phyloP scores from a whole-genome alignment of 139 green algal genomes.

The Eudorina sp. region DNA sequence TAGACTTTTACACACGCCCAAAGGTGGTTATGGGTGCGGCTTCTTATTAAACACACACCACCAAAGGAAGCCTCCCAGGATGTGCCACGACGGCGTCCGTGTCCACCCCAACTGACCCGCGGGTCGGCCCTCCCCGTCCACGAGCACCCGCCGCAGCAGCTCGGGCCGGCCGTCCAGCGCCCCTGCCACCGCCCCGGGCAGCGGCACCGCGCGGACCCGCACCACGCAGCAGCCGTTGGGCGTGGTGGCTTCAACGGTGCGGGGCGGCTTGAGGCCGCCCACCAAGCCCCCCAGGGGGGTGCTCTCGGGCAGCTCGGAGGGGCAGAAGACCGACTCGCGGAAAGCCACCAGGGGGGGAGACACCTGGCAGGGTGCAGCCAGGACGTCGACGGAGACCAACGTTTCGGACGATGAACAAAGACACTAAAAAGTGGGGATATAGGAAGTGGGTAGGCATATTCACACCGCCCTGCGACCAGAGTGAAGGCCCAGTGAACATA shows the following conservation, averaged over 20 bases:
- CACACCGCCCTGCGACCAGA: too few species aligned
- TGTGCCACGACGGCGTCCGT: too few species aligned
- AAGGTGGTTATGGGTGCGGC: too few species aligned
- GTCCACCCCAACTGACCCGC: too few species aligned
- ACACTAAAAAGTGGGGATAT: too few species aligned
- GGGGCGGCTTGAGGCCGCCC: not conserved
- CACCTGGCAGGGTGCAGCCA: constrained; percentile 74
- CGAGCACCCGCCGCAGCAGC: constrained; percentile 60
- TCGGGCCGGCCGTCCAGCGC: constrained; percentile 74
- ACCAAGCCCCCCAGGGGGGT: constrained; percentile 30
- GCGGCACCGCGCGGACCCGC: constrained; percentile 77
- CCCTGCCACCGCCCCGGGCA: constrained; percentile 66
- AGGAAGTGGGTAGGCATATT: too few species aligned
- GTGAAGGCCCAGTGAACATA: too few species aligned
- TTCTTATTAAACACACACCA: too few species aligned
- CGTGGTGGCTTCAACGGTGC: constrained; percentile 84
- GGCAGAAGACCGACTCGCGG: constrained; percentile 82
- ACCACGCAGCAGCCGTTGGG: constrained; percentile 79
- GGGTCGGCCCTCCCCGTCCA: constrained; percentile 2
- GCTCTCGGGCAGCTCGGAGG: constrained; percentile 57
- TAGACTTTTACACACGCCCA: too few species aligned
- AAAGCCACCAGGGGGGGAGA: constrained; percentile 96
- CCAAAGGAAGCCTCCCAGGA: too few species aligned
- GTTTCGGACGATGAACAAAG: too few species aligned
- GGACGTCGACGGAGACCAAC: too few species aligned